phyloP scores from a whole-genome alignment of 192 early-diverging fungal genomes.

The Cetraspora pellucida region DNA sequence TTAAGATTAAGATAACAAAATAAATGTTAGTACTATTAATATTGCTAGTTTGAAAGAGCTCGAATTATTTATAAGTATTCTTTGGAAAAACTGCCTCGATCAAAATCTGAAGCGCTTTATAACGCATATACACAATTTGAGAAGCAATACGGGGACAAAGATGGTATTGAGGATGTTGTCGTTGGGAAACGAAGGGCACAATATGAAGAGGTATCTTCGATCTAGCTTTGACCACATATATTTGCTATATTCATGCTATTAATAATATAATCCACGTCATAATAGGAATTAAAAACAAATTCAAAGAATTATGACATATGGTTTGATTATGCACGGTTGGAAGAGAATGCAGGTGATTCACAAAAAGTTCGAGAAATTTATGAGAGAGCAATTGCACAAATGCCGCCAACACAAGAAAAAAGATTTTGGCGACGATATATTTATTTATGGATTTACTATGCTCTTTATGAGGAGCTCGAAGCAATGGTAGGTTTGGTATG shows the following conservation, averaged over 20 bases:
- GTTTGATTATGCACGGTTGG: conserved; percentile 93
- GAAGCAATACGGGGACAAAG: conserved; percentile 89
- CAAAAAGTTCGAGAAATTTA: conserved; percentile 90
- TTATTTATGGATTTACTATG: conserved; percentile 99
- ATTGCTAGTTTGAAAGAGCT: conserved; percentile 74
- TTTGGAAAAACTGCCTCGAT: conserved; percentile 81
- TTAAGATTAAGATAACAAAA: not conserved
- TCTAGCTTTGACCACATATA: conserved; percentile 6
- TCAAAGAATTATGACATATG: conserved; percentile 97
- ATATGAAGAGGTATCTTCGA: conserved; percentile 72
- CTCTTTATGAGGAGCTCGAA: conserved; percentile 90
- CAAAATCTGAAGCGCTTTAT: conserved; percentile 83
- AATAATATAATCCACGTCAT: too few relatives aligned
- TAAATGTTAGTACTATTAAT: not conserved
- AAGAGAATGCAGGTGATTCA: conserved; percentile 74
- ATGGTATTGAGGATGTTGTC: conserved; percentile 91
- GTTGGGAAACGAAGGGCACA: conserved; percentile 83
- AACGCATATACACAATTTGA: conserved; percentile 96
- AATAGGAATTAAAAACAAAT: conserved; percentile 58
- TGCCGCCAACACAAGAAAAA: conserved; percentile 86
- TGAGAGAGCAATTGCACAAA: conserved; percentile 90
- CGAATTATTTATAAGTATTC: conserved; percentile 97
- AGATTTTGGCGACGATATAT: conserved; percentile 96
- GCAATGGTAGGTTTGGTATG: conserved; percentile 54
- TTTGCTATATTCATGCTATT: too few relatives aligned